Evolutionary conservation across 768 basidiomycete species (phyloP).

Genomic region (Auricularia heimuer): DNA sequence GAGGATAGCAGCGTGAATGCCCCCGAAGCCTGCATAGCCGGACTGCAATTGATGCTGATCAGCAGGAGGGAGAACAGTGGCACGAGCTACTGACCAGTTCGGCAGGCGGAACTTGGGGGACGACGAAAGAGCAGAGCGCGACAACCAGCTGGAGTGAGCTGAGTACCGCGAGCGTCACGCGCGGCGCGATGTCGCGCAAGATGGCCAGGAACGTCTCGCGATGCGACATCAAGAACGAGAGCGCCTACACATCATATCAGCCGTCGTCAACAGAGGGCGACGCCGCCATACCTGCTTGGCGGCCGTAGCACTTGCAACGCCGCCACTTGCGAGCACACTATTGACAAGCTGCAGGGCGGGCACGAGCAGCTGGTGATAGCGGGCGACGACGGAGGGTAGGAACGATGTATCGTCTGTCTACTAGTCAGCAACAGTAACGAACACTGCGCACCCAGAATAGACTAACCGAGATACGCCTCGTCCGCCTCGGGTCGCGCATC

Average conservation of each 20-base stretch:
- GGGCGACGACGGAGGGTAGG: conserved; percentile 74
- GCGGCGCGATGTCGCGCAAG: conserved; percentile 61
- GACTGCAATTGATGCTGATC: too few relatives aligned
- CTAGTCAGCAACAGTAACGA: conserved; percentile 6
- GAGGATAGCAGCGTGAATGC: conserved; percentile 71
- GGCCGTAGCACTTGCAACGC: conserved; percentile 54
- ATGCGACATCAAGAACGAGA: conserved; percentile 75
- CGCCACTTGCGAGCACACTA: conserved; percentile 68
- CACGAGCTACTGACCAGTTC: conserved; percentile 27
- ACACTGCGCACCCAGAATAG: neutral
- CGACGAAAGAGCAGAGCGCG: conserved; percentile 54
- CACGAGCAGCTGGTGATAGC: conserved; percentile 86
- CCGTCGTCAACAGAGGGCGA: neutral
- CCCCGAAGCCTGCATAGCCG: conserved; percentile 59
- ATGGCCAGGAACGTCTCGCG: conserved; percentile 76
- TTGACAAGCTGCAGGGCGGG: conserved; percentile 77
- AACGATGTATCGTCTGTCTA: conserved; percentile 70
- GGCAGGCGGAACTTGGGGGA: conserved; percentile 61
- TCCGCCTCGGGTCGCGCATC: conserved; percentile 78
- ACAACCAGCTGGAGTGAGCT: conserved; percentile 77
- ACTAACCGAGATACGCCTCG: conserved; percentile 68
- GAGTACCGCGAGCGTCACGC: conserved; percentile 52
- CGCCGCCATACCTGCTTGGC: conserved; percentile 49
- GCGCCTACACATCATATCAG: conserved; percentile 35
- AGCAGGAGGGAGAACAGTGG: too few relatives aligned